phyloP scores from a whole-genome alignment of 768 basidiomycete species.

The Tubosaeta sp. region DNA sequence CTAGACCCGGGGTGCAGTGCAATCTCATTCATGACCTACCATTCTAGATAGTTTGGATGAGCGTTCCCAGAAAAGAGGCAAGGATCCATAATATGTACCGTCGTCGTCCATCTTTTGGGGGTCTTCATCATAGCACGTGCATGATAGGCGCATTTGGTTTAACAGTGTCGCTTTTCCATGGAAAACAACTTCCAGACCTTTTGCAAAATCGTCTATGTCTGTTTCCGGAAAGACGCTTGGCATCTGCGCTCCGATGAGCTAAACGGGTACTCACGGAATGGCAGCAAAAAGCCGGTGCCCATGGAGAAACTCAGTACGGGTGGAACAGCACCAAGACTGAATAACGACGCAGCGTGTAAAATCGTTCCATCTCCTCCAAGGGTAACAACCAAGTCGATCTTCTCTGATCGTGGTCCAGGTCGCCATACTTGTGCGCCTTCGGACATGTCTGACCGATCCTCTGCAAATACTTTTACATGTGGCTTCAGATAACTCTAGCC shows the following conservation, averaged over 20 bases:
- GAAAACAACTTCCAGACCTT: slow-evolving; percentile 77
- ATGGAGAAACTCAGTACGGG: slow-evolving; percentile 66
- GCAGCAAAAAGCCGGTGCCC: slow-evolving; percentile 91
- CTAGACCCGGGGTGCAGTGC: slow-evolving; percentile 88
- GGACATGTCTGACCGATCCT: slow-evolving; percentile 63
- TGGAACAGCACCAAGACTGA: slow-evolving; percentile 86
- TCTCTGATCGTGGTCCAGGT: slow-evolving; percentile 47
- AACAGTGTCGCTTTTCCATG: slow-evolving; percentile 76
- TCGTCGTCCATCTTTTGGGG: slow-evolving; percentile 55
- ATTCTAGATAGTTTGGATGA: slow-evolving; percentile 44
- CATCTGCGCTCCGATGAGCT: background rate
- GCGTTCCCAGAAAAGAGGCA: background rate
- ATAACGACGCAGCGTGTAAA: slow-evolving; percentile 87
- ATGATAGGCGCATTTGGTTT: slow-evolving; percentile 87
- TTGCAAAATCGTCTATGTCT: slow-evolving; percentile 88
- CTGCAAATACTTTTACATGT: slow-evolving; percentile 60
- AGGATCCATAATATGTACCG: slow-evolving; percentile 40
- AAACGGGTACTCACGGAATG: slow-evolving; percentile 67
- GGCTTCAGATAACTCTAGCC: slow-evolving; percentile 53
- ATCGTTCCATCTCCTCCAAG: slow-evolving; percentile 95
- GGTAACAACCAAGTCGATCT: slow-evolving; percentile 84
- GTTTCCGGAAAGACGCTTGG: slow-evolving; percentile 4
- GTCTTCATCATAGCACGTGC: slow-evolving; percentile 65
- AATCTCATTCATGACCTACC: slow-evolving; percentile 98
- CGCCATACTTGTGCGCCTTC: slow-evolving; percentile 63